Percentiles rank a stretch among this genome's conserved stretches.
phyloP scores from a whole-genome alignment of 2,329 filamentous ascomycete species.

The Epichloe sylvatica region DNA sequence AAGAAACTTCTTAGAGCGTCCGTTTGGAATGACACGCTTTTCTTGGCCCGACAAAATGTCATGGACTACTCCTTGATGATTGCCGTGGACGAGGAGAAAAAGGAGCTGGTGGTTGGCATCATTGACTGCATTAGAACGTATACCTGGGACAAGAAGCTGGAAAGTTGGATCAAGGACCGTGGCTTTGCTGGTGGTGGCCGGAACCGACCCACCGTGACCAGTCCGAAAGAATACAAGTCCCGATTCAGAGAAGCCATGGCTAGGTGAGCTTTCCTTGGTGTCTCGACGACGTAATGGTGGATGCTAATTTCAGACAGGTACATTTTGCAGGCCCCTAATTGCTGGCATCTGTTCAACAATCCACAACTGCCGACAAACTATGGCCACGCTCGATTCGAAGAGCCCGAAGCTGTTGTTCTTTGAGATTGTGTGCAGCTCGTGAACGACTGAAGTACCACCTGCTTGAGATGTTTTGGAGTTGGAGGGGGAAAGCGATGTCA shows the following conservation, averaged over 20 bases:
- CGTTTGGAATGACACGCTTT: conserved; percentile 96
- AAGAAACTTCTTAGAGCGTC: conserved; percentile 85
- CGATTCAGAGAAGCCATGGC: conserved; percentile 95
- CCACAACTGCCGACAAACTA: conserved; percentile 24
- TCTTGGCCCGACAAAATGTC: conserved; percentile 85
- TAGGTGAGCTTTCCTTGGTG: conserved; percentile 40
- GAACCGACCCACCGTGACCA: conserved; percentile 86
- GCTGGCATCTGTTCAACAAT: conserved; percentile 56
- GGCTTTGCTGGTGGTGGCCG: conserved; percentile 64
- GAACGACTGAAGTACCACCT: background rate
- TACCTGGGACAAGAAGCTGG: conserved; percentile 99
- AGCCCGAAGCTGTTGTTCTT: conserved; percentile 15
- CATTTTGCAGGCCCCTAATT: conserved; percentile 60
- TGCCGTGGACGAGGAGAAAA: conserved; percentile 77
- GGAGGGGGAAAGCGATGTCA: background rate
- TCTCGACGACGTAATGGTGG: background rate
- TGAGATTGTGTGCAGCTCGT: background rate
- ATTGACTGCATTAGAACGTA: conserved; percentile 98
- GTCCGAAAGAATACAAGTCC: conserved; percentile 93
- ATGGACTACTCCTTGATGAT: conserved; percentile 99
- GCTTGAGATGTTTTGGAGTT: background rate
- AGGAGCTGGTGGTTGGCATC: conserved; percentile 91
- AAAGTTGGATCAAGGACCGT: conserved; percentile 97
- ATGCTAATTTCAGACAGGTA: conserved; percentile 30
- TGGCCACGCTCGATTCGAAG: conserved; percentile 26